Base-by-base conservation (phyloP, 345 rosid species). In the Odontarrhena argentea region DNA sequence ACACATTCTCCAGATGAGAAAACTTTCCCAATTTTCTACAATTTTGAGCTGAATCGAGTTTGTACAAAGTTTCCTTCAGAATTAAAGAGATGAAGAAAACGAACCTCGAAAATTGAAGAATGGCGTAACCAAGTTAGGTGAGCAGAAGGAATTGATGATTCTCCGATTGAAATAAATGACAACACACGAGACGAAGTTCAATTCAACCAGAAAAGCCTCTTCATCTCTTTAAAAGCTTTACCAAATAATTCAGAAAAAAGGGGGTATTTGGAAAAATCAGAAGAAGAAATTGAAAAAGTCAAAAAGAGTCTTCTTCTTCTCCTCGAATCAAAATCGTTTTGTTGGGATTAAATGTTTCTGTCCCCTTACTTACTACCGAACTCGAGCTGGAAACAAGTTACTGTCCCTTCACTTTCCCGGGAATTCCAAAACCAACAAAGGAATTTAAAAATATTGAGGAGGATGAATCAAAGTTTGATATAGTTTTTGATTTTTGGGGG, bases 91-190 rank as follows among this genome's bases (percentile, higher is more conserved):
- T 8, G 1, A 28, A 40, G 42, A 22, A 12, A 55, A 63, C 59
- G 40, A 65, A 65, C 71, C 71, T 65, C 36, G 1, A 32, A 18
- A 32, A 32, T 32, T 14, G 54, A 50, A 64, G 35, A 65, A 57
- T 35, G 60, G 40, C 59, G 66, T 41, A 38, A 65, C 43, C 1
- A 42, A 53, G 45, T 60, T 66, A 52, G 61, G 68, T 66, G 72
- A 60, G 71, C 3, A 43, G n/a, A 58, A 0, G 45, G 69, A 47
- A 10, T 47, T 54, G 58, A 49, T 40, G 43, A 55, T 18, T 18
- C 41, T 53, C 40, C 59, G 60, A 34, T 28, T 42, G 38, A 14
- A 36, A 35, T 24, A 35, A 47, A 26, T 68, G 67, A 34, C 28
- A 32, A 4, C 4, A 32, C 6, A 32, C 36, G 32, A 28, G 4